Conservation (phyloP, 495 filamentous ascomycete genomes). For the Thermothielavioides terrestris region DNA sequence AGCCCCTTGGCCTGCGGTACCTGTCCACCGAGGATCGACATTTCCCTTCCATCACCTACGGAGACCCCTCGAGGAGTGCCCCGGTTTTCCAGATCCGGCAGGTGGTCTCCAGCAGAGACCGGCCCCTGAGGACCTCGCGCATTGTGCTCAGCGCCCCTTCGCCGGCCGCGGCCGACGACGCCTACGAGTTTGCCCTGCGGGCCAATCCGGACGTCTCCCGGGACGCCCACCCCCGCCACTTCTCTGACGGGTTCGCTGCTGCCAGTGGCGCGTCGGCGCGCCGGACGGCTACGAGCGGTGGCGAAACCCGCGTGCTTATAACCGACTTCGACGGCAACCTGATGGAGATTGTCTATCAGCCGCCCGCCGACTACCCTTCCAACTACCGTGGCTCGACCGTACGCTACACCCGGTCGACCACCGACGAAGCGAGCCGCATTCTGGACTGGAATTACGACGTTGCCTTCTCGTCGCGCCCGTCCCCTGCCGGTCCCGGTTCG, state of each 20-base stretch:
- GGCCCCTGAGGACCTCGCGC: slow-evolving; percentile 27
- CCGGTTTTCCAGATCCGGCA: slow-evolving; percentile 37
- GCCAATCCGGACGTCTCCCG: slow-evolving; percentile 30
- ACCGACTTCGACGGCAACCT: slow-evolving; percentile 46
- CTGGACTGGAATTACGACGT: slow-evolving; percentile 44
- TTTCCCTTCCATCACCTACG: slow-evolving; percentile 27
- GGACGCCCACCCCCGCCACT: slow-evolving; percentile 14
- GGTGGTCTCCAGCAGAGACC: slow-evolving; percentile 17
- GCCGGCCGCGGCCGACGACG: slow-evolving; percentile 33
- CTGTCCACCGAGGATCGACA: slow-evolving; percentile 37
- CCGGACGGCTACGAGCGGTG: slow-evolving; percentile 11
- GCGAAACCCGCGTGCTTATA: slow-evolving; percentile 29
- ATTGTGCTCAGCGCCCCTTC: slow-evolving; percentile 36
- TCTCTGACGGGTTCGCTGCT: slow-evolving; percentile 7
- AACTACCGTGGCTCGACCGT: slow-evolving; percentile 28
- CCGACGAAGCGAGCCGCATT: slow-evolving; percentile 38
- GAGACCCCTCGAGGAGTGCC: slow-evolving; percentile 12
- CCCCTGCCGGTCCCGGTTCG: slow-evolving; percentile 10
- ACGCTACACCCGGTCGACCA: slow-evolving; percentile 27
- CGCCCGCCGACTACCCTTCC: slow-evolving; percentile 20
- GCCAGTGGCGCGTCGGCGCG: slow-evolving; percentile 15
- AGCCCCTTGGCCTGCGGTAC: slow-evolving; percentile 67
- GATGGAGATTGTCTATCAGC: slow-evolving; percentile 40
- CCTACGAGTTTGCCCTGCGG: slow-evolving; percentile 34
- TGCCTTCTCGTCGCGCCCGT: slow-evolving; percentile 15